A percentile compares a stretch with the other conserved stretches of the same genome.
These are phyloP conservation scores for Mycena albidolilacea DNA, from an alignment of 768 basidiomycete species.

Conservation along the genomic window DNA sequence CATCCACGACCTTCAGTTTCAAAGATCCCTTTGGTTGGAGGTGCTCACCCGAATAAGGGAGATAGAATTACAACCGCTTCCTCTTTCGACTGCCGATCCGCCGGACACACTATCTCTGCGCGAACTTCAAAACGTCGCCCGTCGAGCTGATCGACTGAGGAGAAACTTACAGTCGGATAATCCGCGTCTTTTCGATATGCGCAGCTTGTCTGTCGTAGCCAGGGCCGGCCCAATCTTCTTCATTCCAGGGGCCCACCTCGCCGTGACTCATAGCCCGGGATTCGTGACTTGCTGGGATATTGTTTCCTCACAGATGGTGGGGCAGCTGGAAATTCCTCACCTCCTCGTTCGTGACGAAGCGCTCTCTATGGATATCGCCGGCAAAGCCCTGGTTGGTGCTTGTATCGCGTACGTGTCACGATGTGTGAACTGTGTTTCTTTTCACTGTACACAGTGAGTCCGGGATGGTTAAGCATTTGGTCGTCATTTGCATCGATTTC, in stretches of 20 bases:
- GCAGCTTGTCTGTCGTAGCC: not conserved
- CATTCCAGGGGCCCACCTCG: slow-evolving; percentile 5
- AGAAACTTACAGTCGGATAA: not conserved
- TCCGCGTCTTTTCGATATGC: not conserved
- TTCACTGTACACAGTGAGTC: too few relatives aligned
- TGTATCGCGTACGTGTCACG: not conserved
- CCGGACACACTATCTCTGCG: not conserved
- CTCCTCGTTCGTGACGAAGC: not conserved
- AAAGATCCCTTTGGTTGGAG: not conserved
- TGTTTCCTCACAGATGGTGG: not conserved
- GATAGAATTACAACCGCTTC: not conserved
- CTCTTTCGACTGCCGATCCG: not conserved
- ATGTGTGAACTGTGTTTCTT: too few relatives aligned
- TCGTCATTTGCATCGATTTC: not conserved
- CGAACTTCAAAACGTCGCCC: not conserved
- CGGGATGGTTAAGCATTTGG: not conserved
- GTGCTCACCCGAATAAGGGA: not conserved
- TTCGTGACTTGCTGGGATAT: slow-evolving; percentile 13
- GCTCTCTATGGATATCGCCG: not conserved
- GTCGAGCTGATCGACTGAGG: not conserved
- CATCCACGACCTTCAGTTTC: not conserved
- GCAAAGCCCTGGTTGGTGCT: not conserved
- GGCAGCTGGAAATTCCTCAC: not conserved
- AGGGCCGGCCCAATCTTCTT: not conserved
- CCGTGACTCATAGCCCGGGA: not conserved